These are phyloP conservation scores for Colletotrichum lini DNA, from an alignment of 2,329 filamentous ascomycete genomes.

Conservation along the genomic window DNA sequence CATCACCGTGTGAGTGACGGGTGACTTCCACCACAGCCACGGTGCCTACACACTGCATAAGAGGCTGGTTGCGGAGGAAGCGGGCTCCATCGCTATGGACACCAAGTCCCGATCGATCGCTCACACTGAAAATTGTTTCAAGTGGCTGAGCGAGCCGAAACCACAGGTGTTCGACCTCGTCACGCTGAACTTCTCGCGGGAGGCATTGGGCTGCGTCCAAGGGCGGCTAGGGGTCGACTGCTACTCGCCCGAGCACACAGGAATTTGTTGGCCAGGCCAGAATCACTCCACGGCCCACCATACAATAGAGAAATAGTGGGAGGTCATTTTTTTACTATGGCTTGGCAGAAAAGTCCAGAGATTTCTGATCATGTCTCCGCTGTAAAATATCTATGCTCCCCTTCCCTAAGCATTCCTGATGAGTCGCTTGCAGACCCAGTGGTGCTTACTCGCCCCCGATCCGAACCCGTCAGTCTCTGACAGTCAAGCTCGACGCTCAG, in stretches of 20 bases:
- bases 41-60: conserved; percentile 8
- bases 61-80: neutral
- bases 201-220: neutral
- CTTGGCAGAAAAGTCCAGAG: too few species aligned
- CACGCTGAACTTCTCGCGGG: neutral
- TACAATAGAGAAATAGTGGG: too few species aligned
- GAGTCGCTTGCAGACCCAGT: neutral
- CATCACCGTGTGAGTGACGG: neutral
- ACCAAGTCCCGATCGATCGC: neutral
- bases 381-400: too few species aligned
- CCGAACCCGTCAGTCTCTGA: conserved; percentile 39
- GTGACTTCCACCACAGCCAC: conserved; percentile 3
- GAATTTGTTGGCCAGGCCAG: neutral
- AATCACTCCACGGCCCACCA: neutral
- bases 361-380: too few species aligned
- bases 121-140: neutral
- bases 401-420: neutral
- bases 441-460: conserved; percentile 42
- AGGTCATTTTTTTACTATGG: neutral
- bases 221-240: neutral
- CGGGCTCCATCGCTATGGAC: neutral
- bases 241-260: neutral
- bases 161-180: neutral
- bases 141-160: neutral
- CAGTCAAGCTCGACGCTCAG: neutral